Conservation (phyloP, 805 yeast species). For the Hermanozyma aechmeae region DNA sequence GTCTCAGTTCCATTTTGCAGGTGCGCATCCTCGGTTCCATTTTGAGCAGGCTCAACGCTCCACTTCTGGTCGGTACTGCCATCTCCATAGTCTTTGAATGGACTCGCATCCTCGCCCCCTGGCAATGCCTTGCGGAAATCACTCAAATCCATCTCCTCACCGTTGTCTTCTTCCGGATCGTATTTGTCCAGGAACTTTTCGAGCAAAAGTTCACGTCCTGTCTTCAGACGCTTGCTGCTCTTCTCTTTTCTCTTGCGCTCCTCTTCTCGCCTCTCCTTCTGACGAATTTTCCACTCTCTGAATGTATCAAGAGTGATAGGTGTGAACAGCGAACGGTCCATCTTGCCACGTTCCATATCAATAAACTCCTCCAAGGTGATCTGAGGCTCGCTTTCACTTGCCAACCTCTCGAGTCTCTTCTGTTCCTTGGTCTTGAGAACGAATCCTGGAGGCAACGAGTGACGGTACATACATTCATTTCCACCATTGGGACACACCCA, state of each 20-base stretch:
- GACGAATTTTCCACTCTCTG: conserved; percentile 71
- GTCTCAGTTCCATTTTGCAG: not conserved
- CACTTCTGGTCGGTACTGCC: conserved; percentile 13
- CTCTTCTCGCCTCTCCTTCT: conserved; percentile 46
- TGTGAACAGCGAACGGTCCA: conserved; percentile 67
- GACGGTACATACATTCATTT: conserved; percentile 85
- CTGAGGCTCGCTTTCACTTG: conserved; percentile 75
- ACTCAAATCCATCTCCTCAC: conserved; percentile 48
- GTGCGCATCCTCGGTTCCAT: not conserved
- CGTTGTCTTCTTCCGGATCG: conserved; percentile 42
- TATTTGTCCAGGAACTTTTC: conserved; percentile 50
- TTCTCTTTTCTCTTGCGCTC: conserved; percentile 20
- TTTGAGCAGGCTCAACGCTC: not conserved
- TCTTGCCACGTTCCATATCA: conserved; percentile 82
- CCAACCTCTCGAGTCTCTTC: conserved; percentile 78
- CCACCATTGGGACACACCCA: conserved; percentile 97
- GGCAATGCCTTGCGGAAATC: conserved; percentile 48
- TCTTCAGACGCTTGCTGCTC: conserved; percentile 37
- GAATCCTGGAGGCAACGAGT: conserved; percentile 94
- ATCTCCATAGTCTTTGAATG: conserved; percentile 67
- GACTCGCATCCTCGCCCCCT: conserved; percentile 26
- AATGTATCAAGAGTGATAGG: conserved; percentile 83
- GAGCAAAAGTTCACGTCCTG: conserved; percentile 64
- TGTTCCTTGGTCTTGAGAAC: conserved; percentile 96
- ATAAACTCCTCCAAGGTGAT: conserved; percentile 93